Evolutionary conservation across 192 early-diverging fungal genomes (phyloP).

Genomic region (Obelidium mucronatum): DNA sequence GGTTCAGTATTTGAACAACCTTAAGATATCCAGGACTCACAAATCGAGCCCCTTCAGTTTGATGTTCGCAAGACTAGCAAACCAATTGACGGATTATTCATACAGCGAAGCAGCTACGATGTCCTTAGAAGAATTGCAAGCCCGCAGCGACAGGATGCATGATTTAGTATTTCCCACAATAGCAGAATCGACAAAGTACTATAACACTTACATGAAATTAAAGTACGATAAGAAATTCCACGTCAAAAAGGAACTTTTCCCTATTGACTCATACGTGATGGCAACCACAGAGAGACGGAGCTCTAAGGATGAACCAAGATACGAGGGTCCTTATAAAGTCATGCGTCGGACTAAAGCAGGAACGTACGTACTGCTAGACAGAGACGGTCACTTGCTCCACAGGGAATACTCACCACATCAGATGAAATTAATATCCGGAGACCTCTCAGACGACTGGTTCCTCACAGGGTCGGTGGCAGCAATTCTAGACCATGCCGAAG

Average conservation of each 20-base stretch:
- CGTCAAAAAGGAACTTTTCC: background rate
- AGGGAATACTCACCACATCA: constrained; percentile 27
- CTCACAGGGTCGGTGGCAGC: constrained; percentile 22
- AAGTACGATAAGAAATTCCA: background rate
- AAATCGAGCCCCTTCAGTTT: constrained; percentile 51
- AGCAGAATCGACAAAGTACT: background rate
- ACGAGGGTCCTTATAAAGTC: constrained; percentile 46
- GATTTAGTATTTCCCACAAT: background rate
- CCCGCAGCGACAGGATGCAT: background rate
- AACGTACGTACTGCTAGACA: constrained; percentile 37
- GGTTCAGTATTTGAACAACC: constrained; percentile 49
- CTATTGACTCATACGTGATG: constrained; percentile 28
- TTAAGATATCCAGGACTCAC: constrained; percentile 28
- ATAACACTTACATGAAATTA: background rate
- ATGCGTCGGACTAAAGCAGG: constrained; percentile 5
- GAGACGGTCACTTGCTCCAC: constrained; percentile 31
- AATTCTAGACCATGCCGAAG: constrained; percentile 22
- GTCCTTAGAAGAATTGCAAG: constrained; percentile 4
- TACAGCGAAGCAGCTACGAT: background rate
- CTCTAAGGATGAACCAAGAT: constrained; percentile 3
- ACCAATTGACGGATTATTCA: constrained; percentile 42
- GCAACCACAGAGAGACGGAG: constrained; percentile 19
- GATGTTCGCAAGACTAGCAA: constrained; percentile 50
- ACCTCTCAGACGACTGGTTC: constrained; percentile 26
- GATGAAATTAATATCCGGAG: constrained; percentile 32